phyloP scores from a whole-genome alignment of 768 basidiomycete genomes.

The Lactifluus subvellereus region DNA sequence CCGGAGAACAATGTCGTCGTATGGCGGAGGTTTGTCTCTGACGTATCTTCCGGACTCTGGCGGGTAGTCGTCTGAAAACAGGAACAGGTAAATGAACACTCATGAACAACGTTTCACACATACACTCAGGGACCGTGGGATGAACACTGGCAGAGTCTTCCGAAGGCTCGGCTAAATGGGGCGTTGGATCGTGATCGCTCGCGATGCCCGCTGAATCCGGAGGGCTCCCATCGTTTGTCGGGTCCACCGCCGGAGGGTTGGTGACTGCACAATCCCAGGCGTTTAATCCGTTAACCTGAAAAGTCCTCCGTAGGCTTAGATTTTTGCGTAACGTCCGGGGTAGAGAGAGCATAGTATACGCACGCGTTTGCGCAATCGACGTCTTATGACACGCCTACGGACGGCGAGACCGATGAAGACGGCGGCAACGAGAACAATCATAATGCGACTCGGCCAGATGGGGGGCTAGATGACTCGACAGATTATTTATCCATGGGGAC shows the following conservation, averaged over 20 bases:
- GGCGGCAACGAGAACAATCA: neutral
- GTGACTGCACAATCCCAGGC: neutral
- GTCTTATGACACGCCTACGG: neutral
- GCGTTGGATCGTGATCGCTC: neutral
- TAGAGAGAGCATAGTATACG: neutral
- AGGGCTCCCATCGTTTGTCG: neutral
- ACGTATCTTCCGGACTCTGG: neutral
- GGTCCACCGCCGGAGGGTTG: neutral
- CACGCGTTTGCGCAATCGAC: neutral
- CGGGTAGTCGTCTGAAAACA: neutral
- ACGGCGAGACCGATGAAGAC: neutral
- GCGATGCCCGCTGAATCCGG: neutral
- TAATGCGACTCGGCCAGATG: neutral
- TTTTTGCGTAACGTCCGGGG: neutral
- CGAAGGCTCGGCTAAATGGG: neutral
- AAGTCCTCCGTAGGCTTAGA: neutral
- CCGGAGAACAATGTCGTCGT: neutral
- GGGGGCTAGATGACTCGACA: neutral
- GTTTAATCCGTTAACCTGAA: neutral
- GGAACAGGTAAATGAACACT: neutral
- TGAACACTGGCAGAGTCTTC: neutral
- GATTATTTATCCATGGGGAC: neutral
- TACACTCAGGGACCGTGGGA: neutral
- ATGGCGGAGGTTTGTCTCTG: slow-evolving; percentile 6
- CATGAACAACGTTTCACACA: neutral